A percentile compares a stretch with the other conserved stretches of the same genome.
Conservation (phyloP, 1,284 basidiomycete species). For the Rhodotorula mucilaginosa region DNA sequence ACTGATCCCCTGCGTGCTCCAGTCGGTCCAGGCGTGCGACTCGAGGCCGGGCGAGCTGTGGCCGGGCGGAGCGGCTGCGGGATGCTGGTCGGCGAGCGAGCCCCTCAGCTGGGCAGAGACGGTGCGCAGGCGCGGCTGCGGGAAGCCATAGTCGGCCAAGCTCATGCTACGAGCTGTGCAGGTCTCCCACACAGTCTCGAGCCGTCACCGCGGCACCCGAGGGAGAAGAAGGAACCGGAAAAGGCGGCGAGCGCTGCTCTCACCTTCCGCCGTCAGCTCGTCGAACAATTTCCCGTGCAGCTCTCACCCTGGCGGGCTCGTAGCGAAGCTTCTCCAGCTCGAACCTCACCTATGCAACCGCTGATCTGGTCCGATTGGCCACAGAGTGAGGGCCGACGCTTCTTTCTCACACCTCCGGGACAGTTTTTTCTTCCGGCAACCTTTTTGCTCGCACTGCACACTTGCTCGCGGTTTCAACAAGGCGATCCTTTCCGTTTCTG, state of each 20-base stretch:
- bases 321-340: no score
- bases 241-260: not conserved
- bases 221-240: not conserved
- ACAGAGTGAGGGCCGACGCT: no score
- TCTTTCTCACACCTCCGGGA: no score
- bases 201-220: not conserved
- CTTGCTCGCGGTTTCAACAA: no score
- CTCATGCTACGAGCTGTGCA: conserved; percentile 1
- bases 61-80: not conserved
- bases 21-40: conserved; percentile 12
- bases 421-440: no score
- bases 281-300: no score
- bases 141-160: conserved; percentile 10
- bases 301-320: no score
- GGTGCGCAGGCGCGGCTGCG: conserved; percentile 13
- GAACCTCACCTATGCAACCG: no score
- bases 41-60: not conserved
- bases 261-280: not conserved
- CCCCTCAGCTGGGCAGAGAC: conserved; percentile 9
- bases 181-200: not conserved
- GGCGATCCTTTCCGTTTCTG: no score
- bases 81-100: not conserved
- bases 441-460: no score
- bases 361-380: no score
- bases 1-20: conserved; percentile 2